Evolutionary conservation across 805 yeast genomes (phyloP).

Genomic region (Sungouiella blattae): DNA sequence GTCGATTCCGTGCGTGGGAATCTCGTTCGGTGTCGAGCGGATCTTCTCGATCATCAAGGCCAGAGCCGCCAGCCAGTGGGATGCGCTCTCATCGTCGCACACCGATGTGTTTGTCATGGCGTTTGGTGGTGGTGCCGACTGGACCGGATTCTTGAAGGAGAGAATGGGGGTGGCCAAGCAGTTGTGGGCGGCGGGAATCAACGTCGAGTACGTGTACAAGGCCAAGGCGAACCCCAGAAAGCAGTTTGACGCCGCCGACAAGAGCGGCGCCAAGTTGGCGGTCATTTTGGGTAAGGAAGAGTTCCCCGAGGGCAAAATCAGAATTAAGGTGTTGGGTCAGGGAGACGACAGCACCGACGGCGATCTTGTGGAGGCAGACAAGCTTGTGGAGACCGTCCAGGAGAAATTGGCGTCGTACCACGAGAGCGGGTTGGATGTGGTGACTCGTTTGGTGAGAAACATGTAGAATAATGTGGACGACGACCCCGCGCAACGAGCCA

Average conservation of each 20-base stretch:
- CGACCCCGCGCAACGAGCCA: no score
- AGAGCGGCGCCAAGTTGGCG: slow-evolving; percentile 83
- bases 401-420: slow-evolving; percentile 34
- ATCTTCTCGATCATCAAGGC: slow-evolving; percentile 85
- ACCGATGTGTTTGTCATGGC: slow-evolving; percentile 97
- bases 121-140: slow-evolving; percentile 95
- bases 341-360: slow-evolving; percentile 87
- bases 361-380: slow-evolving; percentile 60
- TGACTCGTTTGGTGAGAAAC: slow-evolving; percentile 59
- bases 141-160: slow-evolving; percentile 90
- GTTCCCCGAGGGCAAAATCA: slow-evolving; percentile 70
- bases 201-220: slow-evolving; percentile 88
- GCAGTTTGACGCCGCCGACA: slow-evolving; percentile 97
- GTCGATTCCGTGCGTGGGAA: slow-evolving; percentile 95
- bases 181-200: slow-evolving; percentile 87
- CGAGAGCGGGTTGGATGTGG: slow-evolving; percentile 57
- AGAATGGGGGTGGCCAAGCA: slow-evolving; percentile 82
- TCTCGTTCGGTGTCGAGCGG: slow-evolving; percentile 96
- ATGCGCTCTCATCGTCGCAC: slow-evolving; percentile 71
- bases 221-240: slow-evolving; percentile 91
- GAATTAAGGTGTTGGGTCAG: slow-evolving; percentile 86
- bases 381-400: slow-evolving; percentile 51
- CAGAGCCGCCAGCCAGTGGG: slow-evolving; percentile 56
- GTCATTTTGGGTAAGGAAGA: slow-evolving; percentile 97
- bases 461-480: no score